Conservation (phyloP, 495 filamentous ascomycete genomes). For the Penicillium daleae region DNA sequence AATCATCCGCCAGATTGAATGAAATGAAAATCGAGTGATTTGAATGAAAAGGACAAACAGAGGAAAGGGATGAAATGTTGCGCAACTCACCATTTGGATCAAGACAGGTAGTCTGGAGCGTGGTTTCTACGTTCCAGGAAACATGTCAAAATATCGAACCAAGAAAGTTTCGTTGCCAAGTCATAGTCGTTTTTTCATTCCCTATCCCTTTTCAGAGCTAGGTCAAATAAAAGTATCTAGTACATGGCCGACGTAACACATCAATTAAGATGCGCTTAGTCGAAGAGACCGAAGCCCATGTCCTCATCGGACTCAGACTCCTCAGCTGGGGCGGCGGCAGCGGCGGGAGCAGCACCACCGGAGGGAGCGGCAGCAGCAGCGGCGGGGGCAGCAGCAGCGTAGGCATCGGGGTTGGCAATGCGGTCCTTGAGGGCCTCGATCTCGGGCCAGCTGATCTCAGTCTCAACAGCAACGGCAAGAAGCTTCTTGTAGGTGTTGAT, state of each 20-base stretch:
- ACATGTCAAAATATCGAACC: conserved; percentile 24
- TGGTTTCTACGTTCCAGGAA: conserved; percentile 46
- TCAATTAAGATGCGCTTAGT: conserved; percentile 48
- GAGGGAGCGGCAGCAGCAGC: conserved; percentile 56
- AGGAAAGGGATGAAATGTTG: conserved; percentile 17
- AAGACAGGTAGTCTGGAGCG: conserved; percentile 39
- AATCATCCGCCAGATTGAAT: conserved; percentile 51
- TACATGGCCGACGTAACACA: conserved; percentile 46
- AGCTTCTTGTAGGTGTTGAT: conserved; percentile 98
- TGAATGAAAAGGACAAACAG: not conserved
- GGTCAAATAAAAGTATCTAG: conserved; percentile 45
- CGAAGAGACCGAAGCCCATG: conserved; percentile 62
- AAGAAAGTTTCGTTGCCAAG: conserved; percentile 31
- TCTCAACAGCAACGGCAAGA: conserved; percentile 85
- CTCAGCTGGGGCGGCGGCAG: conserved; percentile 58
- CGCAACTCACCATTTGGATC: conserved; percentile 34
- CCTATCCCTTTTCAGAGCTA: conserved; percentile 32
- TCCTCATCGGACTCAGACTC: conserved; percentile 53
- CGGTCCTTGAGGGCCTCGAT: conserved; percentile 98
- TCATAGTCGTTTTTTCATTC: conserved; percentile 40
- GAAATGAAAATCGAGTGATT: conserved; percentile 5
- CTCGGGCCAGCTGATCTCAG: conserved; percentile 91
- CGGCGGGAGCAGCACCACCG: conserved; percentile 53
- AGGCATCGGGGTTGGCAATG: conserved; percentile 96
- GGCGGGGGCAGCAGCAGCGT: conserved; percentile 75